These are phyloP conservation scores for Fomitiporia mediterranea DNA, from an alignment of 1,284 basidiomycete species.

Conservation along the genomic window DNA sequence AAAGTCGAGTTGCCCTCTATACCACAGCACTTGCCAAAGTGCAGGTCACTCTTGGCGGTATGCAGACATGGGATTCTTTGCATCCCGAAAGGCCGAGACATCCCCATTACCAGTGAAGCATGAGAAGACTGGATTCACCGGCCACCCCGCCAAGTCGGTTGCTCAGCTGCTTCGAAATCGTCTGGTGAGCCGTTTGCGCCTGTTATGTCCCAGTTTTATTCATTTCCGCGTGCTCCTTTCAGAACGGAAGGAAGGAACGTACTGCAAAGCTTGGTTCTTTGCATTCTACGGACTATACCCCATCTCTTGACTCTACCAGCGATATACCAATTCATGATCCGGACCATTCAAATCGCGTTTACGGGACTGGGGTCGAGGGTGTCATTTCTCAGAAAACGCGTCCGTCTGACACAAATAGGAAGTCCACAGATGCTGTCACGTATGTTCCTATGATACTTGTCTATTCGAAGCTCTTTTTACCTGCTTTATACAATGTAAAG, in stretches of 20 bases:
- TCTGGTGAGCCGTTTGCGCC: slow-evolving; percentile 49
- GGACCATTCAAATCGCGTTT: not conserved
- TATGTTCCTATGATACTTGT: slow-evolving; percentile 46
- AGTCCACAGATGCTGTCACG: slow-evolving; percentile 62
- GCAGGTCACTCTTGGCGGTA: slow-evolving; percentile 6
- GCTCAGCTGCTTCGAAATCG: slow-evolving; percentile 66
- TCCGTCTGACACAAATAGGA: slow-evolving; percentile 23
- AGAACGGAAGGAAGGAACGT: slow-evolving; percentile 51
- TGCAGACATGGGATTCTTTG: slow-evolving; percentile 51
- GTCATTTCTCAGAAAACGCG: not conserved
- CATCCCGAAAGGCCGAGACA: slow-evolving; percentile 39
- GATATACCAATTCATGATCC: not conserved
- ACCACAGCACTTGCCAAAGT: not conserved
- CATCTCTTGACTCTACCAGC: not conserved
- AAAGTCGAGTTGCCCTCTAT: not conserved
- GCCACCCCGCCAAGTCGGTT: slow-evolving; percentile 40
- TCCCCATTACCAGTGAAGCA: slow-evolving; percentile 26
- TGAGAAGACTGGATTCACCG: slow-evolving; percentile 25
- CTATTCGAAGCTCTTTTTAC: too few relatives aligned
- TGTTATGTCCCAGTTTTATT: too few relatives aligned
- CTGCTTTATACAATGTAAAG: too few relatives aligned
- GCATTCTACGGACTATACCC: not conserved
- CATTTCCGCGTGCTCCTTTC: slow-evolving; percentile 20
- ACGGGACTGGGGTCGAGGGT: not conserved
- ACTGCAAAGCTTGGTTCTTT: slow-evolving; percentile 22